A percentile compares a stretch with the other conserved stretches of the same genome.
These are phyloP conservation scores for Eucalyptus curtisii DNA, from an alignment of 345 rosid genomes.

Conservation along the genomic window DNA sequence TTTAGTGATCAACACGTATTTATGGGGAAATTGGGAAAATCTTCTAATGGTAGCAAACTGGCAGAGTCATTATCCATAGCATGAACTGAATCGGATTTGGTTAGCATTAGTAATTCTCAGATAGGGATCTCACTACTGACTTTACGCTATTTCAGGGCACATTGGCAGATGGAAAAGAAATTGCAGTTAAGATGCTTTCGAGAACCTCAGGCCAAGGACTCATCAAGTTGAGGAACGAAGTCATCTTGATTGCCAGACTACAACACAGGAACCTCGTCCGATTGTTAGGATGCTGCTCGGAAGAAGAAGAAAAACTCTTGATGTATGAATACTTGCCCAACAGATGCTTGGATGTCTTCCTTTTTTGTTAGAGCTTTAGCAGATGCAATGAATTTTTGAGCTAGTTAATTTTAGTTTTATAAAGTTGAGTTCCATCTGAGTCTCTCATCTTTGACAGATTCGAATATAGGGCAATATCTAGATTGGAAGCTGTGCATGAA, in stretches of 20 bases:
- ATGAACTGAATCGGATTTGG: background rate
- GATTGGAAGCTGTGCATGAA: constrained; percentile 14
- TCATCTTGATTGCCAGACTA: background rate
- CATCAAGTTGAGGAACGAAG: constrained; percentile 6
- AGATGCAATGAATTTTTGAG: background rate
- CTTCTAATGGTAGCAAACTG: background rate
- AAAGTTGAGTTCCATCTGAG: background rate
- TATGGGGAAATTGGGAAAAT: background rate
- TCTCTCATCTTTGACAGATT: background rate
- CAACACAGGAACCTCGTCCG: constrained; percentile 10
- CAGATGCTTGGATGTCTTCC: constrained; percentile 2
- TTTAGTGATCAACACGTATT: background rate
- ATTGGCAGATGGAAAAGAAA: constrained; percentile 1
- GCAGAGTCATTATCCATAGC: background rate
- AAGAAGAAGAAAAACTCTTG: constrained; percentile 2
- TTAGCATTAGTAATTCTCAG: background rate
- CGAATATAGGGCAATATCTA: background rate
- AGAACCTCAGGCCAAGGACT: constrained; percentile 6
- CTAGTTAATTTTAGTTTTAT: background rate
- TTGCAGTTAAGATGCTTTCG: constrained; percentile 13
- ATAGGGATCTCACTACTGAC: background rate
- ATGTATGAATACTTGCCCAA: constrained; percentile 5
- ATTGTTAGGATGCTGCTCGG: constrained; percentile 2
- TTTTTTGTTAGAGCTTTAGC: background rate
- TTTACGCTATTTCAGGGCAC: background rate